Evolutionary conservation across 495 filamentous ascomycete genomes (phyloP).

Genomic region (Aspergillus kassunensis): DNA sequence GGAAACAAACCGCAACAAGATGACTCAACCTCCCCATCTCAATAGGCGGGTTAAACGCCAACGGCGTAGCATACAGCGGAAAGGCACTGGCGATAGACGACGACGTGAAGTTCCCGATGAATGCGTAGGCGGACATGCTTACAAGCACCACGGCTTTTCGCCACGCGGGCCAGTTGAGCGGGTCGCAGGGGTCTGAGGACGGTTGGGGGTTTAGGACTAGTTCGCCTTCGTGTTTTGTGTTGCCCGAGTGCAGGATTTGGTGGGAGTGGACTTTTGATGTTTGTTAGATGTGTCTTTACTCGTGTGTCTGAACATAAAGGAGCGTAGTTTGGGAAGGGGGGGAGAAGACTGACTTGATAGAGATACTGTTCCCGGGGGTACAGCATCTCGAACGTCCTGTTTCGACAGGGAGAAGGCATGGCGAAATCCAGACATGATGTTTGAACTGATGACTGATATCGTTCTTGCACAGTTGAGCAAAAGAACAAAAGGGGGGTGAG

Average conservation of each 20-base stretch:
- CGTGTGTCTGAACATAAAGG: too few relatives aligned
- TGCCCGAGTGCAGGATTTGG: neutral
- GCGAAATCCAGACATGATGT: conserved; percentile 9
- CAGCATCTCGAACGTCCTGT: conserved; percentile 7
- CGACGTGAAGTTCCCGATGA: conserved; percentile 13
- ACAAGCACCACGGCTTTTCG: conserved; percentile 6
- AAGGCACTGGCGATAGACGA: conserved; percentile 8
- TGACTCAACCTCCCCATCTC: conserved; percentile 9
- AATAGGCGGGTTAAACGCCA: conserved; percentile 13
- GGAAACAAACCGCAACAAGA: conserved; percentile 10
- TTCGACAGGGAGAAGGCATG: conserved; percentile 10
- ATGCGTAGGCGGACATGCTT: conserved; percentile 9
- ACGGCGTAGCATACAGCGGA: conserved; percentile 10
- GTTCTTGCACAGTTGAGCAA: too few relatives aligned
- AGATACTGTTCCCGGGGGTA: conserved; percentile 9
- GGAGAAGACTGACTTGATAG: conserved; percentile 7
- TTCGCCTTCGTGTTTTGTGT: conserved; percentile 7
- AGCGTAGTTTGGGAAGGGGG: neutral
- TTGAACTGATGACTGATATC: too few relatives aligned
- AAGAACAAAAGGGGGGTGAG: too few relatives aligned
- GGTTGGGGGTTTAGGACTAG: conserved; percentile 8
- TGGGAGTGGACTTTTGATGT: neutral
- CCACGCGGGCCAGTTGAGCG: conserved; percentile 12
- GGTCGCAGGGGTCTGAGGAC: conserved; percentile 8
- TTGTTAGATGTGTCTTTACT: neutral